Evolutionary conservation across 495 filamentous ascomycete genomes (phyloP).

Genomic region (Poronia punctata): DNA sequence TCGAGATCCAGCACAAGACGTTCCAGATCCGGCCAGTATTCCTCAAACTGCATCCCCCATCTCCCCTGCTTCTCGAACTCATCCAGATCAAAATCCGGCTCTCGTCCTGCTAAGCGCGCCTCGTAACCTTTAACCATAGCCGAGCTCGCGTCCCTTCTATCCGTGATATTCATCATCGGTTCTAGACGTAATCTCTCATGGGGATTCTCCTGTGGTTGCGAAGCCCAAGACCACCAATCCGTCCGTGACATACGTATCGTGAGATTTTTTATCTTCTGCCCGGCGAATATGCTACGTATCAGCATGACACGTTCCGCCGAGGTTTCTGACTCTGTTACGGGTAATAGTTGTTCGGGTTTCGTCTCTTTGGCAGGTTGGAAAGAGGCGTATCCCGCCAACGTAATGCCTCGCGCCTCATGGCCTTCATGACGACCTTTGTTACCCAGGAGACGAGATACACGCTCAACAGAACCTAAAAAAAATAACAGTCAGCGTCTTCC

Average conservation of each 20-base stretch:
- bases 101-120: constrained; percentile 14
- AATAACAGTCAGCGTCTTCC: neutral
- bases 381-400: constrained; percentile 8
- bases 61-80: constrained; percentile 19
- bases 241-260: constrained; percentile 22
- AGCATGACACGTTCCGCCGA: constrained; percentile 1
- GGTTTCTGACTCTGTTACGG: neutral
- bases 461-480: constrained; percentile 16
- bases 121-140: constrained; percentile 20
- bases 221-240: constrained; percentile 25
- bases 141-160: constrained; percentile 2
- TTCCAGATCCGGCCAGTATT: constrained; percentile 21
- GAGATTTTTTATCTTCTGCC: constrained; percentile 21
- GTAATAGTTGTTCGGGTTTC: too few species aligned
- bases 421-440: constrained; percentile 16
- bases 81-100: constrained; percentile 21
- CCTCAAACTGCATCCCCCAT: constrained; percentile 19
- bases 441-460: constrained; percentile 21
- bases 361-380: constrained; percentile 9
- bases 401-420: constrained; percentile 13
- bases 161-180: constrained; percentile 24
- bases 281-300: constrained; percentile 13
- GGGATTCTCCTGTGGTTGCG: neutral
- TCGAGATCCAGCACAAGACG: constrained; percentile 21
- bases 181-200: constrained; percentile 18